Evolutionary conservation across 352 stramenopile species (phyloP).

Genomic region (Phytopythium sindhum): DNA sequence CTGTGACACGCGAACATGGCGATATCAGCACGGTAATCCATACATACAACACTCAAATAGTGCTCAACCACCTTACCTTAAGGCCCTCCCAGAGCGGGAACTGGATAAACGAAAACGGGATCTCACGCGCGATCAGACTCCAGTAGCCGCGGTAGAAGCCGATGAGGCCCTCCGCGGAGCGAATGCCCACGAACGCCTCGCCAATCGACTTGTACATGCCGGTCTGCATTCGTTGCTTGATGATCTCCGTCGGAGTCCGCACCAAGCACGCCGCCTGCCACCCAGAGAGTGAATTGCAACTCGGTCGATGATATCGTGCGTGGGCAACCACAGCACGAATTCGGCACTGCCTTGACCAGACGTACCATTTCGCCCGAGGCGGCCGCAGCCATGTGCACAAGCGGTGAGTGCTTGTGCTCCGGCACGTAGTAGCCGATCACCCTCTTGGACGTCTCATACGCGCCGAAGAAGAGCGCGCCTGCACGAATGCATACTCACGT

Average conservation of each 20-base stretch:
- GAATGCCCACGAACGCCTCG: constrained; percentile 73
- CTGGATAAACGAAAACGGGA: constrained; percentile 99
- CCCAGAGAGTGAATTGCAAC: background rate
- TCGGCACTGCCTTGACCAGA: no score
- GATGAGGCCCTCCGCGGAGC: constrained; percentile 63
- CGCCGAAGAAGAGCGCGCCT: constrained; percentile 89
- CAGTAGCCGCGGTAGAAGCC: constrained; percentile 97
- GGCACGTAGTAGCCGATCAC: constrained; percentile 47
- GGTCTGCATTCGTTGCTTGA: constrained; percentile 99
- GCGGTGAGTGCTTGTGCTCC: constrained; percentile 74
- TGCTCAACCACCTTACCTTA: constrained; percentile 64
- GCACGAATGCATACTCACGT: background rate
- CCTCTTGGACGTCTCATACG: constrained; percentile 90
- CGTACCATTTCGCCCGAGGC: constrained; percentile 91
- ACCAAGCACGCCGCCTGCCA: constrained; percentile 93
- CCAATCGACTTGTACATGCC: constrained; percentile 79
- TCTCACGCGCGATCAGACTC: constrained; percentile 98
- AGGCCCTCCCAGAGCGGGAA: constrained; percentile 98
- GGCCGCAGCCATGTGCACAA: constrained; percentile 95
- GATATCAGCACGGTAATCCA: background rate
- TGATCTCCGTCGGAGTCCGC: constrained; percentile 98
- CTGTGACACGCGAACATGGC: constrained; percentile 22
- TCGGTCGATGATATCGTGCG: no score
- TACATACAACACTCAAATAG: background rate
- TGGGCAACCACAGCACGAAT: no score